phyloP scores from a whole-genome alignment of 1,284 basidiomycete species.

The Schizopora paradoxa region DNA sequence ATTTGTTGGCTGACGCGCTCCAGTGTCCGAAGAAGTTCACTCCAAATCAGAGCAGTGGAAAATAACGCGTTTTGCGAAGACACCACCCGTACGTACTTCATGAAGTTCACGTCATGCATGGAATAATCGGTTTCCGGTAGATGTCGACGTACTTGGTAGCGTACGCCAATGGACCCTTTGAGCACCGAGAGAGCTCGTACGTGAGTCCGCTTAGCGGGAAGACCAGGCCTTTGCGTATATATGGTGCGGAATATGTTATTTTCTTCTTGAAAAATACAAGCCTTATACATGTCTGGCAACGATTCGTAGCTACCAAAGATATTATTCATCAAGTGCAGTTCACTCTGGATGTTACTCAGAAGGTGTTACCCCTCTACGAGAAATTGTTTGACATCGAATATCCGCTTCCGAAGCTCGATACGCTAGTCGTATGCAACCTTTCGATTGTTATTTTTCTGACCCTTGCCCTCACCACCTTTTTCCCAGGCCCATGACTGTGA shows the following conservation, averaged over 20 bases:
- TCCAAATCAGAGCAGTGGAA: conserved; percentile 57
- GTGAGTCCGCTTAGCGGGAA: conserved; percentile 79
- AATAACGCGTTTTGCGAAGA: conserved; percentile 73
- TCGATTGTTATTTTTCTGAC: background rate
- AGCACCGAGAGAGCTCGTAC: conserved; percentile 71
- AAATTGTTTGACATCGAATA: conserved; percentile 87
- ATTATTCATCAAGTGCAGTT: conserved; percentile 78
- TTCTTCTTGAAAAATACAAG: too few relatives aligned
- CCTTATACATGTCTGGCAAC: background rate
- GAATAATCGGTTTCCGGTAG: conserved; percentile 19
- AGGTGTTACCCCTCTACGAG: conserved; percentile 90
- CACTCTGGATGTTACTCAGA: conserved; percentile 85
- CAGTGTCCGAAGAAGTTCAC: background rate
- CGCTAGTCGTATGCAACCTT: conserved; percentile 55
- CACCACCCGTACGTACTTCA: conserved; percentile 43
- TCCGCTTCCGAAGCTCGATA: conserved; percentile 91
- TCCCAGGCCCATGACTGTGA: conserved; percentile 78
- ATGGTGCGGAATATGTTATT: conserved; percentile 42
- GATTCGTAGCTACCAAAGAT: conserved; percentile 69
- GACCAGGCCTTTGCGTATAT: conserved; percentile 80
- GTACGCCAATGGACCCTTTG: conserved; percentile 84
- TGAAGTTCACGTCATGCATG: background rate
- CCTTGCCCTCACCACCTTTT: too few relatives aligned
- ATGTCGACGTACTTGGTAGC: conserved; percentile 94
- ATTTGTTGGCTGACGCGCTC: background rate